Evolutionary conservation across 1,284 basidiomycete species (phyloP), one percentile per base, ranked within the genome.

Genomic region (Sanghuangporus weigelae): DNA sequence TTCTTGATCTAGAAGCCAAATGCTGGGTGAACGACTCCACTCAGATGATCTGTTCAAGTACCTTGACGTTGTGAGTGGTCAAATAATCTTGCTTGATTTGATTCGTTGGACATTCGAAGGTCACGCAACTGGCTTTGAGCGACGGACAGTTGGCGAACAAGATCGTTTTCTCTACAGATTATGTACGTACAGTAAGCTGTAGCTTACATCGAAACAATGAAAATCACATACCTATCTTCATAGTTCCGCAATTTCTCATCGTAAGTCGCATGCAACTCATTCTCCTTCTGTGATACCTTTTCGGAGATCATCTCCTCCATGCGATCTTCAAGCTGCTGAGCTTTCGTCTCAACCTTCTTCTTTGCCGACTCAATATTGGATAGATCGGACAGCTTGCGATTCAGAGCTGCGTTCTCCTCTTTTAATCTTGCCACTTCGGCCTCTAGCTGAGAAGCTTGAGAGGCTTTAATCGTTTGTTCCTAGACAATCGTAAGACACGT

Each of bases 161-260:
- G 78, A 70, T 96, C 95, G 73, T 93, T 89, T 75, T 98, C 96
- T 58, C 95, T 95, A 68, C n/a, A 31, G 50, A 48, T 57, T 54
- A 48, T 31, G 51, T 35, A 51, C n/a, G 21, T 26, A 31, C n/a
- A 57, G 40, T 26, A 61, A 10, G 42, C 19, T 19, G 1, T 11
- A 21, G 16, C 35, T 59, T 44, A 26, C 48, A 14, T 49, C 57
- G 31, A 42, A 48, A 49, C n/a, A 63, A 12, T 19, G 16, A 31
- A 36, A 31, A 21, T 21, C 12, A 69, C 79, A 19, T 67, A 94
- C 93, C 95, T 83, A 71, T 97, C 95, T 73, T 96, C 93, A 69
- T 96, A 96, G 74, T 98, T 98, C 63, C 92, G 83, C 73, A 98
- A 83, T 69, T 90, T 89, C 78, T 99, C 96, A 70, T 98, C 96